Base-by-base conservation (phyloP, 2,329 filamentous ascomycete species). In the Sporothrix euskadiensis region DNA sequence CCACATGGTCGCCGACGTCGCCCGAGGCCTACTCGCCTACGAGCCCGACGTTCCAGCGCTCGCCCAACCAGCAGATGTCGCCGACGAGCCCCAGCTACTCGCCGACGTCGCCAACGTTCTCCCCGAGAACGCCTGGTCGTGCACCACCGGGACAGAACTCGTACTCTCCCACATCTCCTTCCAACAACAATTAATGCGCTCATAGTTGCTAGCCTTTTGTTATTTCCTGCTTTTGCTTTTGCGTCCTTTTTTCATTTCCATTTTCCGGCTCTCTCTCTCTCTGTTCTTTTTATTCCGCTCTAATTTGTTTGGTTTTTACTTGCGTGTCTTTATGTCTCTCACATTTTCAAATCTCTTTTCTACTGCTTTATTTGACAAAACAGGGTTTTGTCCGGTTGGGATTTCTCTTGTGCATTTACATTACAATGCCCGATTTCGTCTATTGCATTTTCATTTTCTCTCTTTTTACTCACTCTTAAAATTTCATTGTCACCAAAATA, bases 1-100 rank as follows among this genome's bases (percentile, higher is more conserved):
- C 91, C n/a, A 88, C 87, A 32, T 94, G 92, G 84, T 94, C 92
- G 73, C 92, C 93, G 2, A 92, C 91, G 7, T 94, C 92, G 56
- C 88, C 88, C 14, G 85, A 86, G 75, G 84, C 85, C 2, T 90
- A 90, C 82, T 90, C 88, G 68, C 88, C 89, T 5, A 90, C 88
- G 59, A 90, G 88, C 77, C 89, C 89, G 41, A 84, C 84, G 74
- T 90, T 88, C 86, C 84, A 86, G 77, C 84, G 84, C 75, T 85
- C 85, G 76, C 84, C 85, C 72, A 85, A 88, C 77, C 82, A 86
- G 73, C 84, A 86, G 77, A 83, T 84, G 77, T 91, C 89, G 49
- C 90, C 90, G 30, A 90, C 88, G 26, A 92, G 92, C 81, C 76
- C 92, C 77, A 88, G 88, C 79, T 92, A 92, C 82, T 94, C 92